phyloP scores from a whole-genome alignment of 2,329 filamentous ascomycete genomes.

The Drechmeria coniospora region DNA sequence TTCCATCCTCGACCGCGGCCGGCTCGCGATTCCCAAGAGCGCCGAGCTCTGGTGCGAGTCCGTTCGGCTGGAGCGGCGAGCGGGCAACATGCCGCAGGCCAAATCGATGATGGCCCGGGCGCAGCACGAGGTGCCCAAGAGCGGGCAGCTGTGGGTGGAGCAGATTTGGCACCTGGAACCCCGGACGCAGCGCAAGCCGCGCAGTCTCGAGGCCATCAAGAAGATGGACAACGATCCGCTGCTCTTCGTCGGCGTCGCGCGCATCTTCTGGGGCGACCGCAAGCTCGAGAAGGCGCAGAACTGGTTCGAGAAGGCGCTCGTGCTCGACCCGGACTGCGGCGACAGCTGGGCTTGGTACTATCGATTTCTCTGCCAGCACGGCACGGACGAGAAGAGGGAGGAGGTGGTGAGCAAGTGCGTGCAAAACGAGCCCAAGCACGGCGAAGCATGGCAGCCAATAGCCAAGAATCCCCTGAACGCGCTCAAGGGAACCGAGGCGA shows the following conservation, averaged over 20 bases:
- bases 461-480: conserved; percentile 78
- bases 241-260: conserved; percentile 79
- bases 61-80: conserved; percentile 81
- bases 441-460: conserved; percentile 78
- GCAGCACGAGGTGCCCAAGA: conserved; percentile 78
- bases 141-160: conserved; percentile 80
- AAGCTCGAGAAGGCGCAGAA: conserved; percentile 84
- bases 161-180: conserved; percentile 90
- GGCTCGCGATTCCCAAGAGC: conserved; percentile 74
- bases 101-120: conserved; percentile 88
- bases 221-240: conserved; percentile 86
- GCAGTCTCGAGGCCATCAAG: conserved; percentile 87
- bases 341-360: conserved; percentile 99
- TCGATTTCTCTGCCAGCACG: conserved; percentile 83
- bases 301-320: conserved; percentile 94
- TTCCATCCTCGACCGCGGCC: conserved; percentile 80
- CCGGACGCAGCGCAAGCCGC: conserved; percentile 81
- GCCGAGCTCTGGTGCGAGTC: conserved; percentile 82
- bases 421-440: conserved; percentile 75
- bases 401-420: conserved; percentile 74
- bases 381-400: conserved; percentile 78
- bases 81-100: conserved; percentile 68
- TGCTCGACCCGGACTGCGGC: conserved; percentile 72
- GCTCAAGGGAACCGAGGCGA: conserved; percentile 58
- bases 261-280: conserved; percentile 92